Evolutionary conservation across 495 filamentous ascomycete genomes (phyloP), one percentile per base, ranked within the genome.

Genomic region (Oleoguttula mirabilis): DNA sequence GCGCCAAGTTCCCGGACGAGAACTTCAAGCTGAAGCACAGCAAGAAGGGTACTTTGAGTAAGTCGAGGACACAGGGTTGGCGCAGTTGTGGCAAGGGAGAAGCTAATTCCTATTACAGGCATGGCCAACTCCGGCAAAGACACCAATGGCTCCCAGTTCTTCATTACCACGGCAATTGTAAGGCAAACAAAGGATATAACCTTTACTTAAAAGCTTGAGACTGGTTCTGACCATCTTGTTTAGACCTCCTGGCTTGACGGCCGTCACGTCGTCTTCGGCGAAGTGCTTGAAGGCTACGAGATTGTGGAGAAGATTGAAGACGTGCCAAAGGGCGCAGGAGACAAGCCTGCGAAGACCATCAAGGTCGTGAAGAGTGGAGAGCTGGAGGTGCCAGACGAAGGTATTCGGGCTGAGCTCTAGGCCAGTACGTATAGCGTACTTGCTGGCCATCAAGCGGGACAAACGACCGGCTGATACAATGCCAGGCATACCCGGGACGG

Each of bases 101-200:
- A 38, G 17, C 14, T 4, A 10, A 28, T 35, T 21, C 0, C 21
- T 10, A 8, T 3, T 17, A 21, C 45, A 66, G 83, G 80, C 67
- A 95, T 94, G 88, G 90, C 90, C 61, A 99, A 99, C 65, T 80
- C 88, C 45, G 90, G 92, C 63, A 81, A 84, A 66, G 84, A 96
- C 62, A 99, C 90, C 70, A 99, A 99, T 59, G 92, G 92, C 54
- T 92, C 84, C 36, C 92, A 99, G 66, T 96, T 98, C 75, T 98
- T 84, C 69, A 68, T 84, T 62, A 84, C 80, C 55, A 80, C 80
- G 38, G 76, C 76, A 44, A 57, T 68, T 56, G n/a, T n/a, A n/a
- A n/a, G n/a, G n/a, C n/a, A n/a, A n/a, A n/a, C n/a, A n/a, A n/a
- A n/a, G n/a, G n/a, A n/a, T n/a, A n/a, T n/a, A n/a, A n/a, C n/a